A percentile compares a stretch with the other conserved stretches of the same genome.
phyloP scores from a whole-genome alignment of 2,329 filamentous ascomycete genomes.

The Epichloe festucae region DNA sequence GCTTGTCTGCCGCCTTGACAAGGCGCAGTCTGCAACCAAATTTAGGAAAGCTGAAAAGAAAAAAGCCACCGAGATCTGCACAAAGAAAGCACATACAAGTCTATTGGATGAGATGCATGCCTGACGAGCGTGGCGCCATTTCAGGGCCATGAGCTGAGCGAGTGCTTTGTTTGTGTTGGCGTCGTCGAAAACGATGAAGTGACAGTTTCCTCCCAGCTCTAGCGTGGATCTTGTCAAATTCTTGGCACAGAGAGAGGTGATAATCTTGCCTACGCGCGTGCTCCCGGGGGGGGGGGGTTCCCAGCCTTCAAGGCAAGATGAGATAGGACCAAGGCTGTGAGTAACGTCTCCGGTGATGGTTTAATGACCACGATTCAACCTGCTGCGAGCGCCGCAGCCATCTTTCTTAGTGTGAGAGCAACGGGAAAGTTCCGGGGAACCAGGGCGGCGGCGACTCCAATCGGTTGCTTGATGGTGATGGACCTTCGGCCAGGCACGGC shows the following conservation, averaged over 20 bases:
- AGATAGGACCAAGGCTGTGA: constrained; percentile 57
- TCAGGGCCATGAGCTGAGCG: constrained; percentile 45
- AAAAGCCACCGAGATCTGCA: not conserved
- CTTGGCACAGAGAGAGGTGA: constrained; percentile 46
- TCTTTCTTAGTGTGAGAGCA: constrained; percentile 35
- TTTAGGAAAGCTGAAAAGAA: not conserved
- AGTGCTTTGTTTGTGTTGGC: constrained; percentile 56
- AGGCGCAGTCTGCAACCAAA: not conserved
- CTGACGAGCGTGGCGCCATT: constrained; percentile 62
- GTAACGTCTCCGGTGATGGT: constrained; percentile 60
- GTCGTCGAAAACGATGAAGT: constrained; percentile 53
- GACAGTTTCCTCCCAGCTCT: constrained; percentile 59
- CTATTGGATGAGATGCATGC: constrained; percentile 56
- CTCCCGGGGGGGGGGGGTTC: constrained; percentile 58
- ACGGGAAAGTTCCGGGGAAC: constrained; percentile 46
- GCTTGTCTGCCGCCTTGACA: not conserved
- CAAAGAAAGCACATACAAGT: constrained; percentile 31
- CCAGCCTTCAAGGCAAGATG: constrained; percentile 54
- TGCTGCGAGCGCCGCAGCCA: constrained; percentile 48
- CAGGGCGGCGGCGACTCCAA: constrained; percentile 22
- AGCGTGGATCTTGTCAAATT: constrained; percentile 54
- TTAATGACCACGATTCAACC: constrained; percentile 68
- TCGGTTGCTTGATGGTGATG: constrained; percentile 51
- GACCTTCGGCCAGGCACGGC: constrained; percentile 49
- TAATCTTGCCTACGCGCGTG: constrained; percentile 54